A percentile compares a stretch with the other conserved stretches of the same genome.
These are phyloP conservation scores for Exophiala alcalophila DNA, from an alignment of 2,329 filamentous ascomycete species.

Conservation along the genomic window DNA sequence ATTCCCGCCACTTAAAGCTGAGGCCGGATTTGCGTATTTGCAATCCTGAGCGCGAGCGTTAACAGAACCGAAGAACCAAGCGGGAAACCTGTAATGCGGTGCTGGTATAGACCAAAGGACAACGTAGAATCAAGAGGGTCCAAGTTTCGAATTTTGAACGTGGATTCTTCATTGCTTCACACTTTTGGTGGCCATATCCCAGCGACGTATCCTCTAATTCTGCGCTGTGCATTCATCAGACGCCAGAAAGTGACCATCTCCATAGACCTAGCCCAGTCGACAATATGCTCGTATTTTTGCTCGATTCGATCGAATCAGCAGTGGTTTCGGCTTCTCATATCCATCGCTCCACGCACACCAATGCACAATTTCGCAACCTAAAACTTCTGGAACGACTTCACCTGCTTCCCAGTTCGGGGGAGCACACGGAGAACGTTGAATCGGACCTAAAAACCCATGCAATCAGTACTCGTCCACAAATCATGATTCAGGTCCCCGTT, in stretches of 20 bases:
- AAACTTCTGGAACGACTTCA: constrained; percentile 99
- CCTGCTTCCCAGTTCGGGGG: constrained; percentile 91
- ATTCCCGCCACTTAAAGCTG: constrained; percentile 30
- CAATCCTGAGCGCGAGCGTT: constrained; percentile 2
- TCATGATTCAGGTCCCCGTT: neutral
- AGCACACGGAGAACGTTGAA: constrained; percentile 99
- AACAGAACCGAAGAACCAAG: neutral
- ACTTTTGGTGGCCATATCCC: constrained; percentile 11
- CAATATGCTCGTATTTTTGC: constrained; percentile 9
- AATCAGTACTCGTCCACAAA: constrained; percentile 6
- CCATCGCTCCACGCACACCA: no score
- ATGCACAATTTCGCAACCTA: no score
- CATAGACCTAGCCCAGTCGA: constrained; percentile 9
- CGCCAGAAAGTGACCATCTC: constrained; percentile 12
- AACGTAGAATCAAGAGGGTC: neutral
- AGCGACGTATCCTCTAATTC: constrained; percentile 18
- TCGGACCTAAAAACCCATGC: constrained; percentile 64
- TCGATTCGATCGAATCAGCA: constrained; percentile 2
- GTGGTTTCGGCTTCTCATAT: constrained; percentile 3
- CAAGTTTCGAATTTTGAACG: neutral
- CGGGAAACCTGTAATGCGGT: constrained; percentile 1
- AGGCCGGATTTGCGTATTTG: constrained; percentile 26
- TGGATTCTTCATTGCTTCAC: constrained; percentile 10
- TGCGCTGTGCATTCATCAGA: constrained; percentile 18
- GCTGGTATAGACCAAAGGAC: constrained; percentile 2